Base-by-base conservation (phyloP, 352 stramenopile species). In the Pythium dissotocum region DNA sequence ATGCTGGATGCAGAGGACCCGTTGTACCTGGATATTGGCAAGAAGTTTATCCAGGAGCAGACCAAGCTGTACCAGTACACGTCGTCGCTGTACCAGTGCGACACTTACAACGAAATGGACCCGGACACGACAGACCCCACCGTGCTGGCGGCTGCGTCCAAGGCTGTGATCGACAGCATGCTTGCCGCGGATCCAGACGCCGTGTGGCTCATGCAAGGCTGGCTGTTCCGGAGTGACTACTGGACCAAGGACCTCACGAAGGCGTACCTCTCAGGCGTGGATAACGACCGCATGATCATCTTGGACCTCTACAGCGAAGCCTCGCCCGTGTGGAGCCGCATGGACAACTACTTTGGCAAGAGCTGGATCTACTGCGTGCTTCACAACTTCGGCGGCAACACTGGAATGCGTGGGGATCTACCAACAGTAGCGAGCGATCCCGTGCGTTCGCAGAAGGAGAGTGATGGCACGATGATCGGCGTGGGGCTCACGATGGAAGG, bases 21-120 rank as follows among this genome's bases (percentile, higher is more conserved):
- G 9, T 63, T 97, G 3, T 97, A 96, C 69, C 65, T 76, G 30
- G 73, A 86, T 40, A 94, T 97, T 49, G 89, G 89, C 24, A 79
- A 82, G 46, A 75, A 75, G 7, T 97, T 94, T 58, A 85, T 97
- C 42, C 65, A 89, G 40, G 79, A 86, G 58, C 78, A 93, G 63
- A 83, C 66, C 2, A 70, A 63, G 1, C 61, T 93, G 18, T 93
- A 91, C 69, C 73, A 75, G 44, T 91, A 90, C 70, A 89, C 85
- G 30, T 91, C 85, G 49, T 91, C 82, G 16, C 46, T 93, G 21
- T 93, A 93, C 54, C 85, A 93, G 73, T 88, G 78, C 30, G 86
- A 94, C 62, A 92, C 86, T 24, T 94, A 90, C 71, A 94, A 92
- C 60, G 86, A 94, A 60, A 92, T 94, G 84, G 80, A 90, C 53